A percentile compares a stretch with the other conserved stretches of the same genome.
These are phyloP conservation scores for Bretschneidera sinensis DNA, from an alignment of 345 rosid genomes.

Conservation along the genomic window DNA sequence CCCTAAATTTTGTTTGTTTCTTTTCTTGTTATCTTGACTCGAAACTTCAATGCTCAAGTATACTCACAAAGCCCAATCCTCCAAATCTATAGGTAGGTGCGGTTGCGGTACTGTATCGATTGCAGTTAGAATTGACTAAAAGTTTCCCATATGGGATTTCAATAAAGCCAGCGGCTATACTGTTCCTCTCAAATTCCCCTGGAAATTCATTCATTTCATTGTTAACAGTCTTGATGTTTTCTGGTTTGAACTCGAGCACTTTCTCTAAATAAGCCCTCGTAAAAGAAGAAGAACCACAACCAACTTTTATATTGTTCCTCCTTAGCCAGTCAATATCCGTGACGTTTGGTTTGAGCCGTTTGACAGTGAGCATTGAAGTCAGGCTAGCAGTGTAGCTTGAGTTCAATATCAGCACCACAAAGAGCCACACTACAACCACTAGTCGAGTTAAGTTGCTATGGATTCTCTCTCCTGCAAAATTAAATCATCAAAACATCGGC, in stretches of 20 bases:
- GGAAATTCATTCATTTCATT: conserved; percentile 19
- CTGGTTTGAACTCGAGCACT: conserved; percentile 22
- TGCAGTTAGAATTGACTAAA: conserved; percentile 35
- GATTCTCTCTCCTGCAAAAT: conserved; percentile 41
- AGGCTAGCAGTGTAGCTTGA: conserved; percentile 61
- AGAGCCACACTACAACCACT: conserved; percentile 52
- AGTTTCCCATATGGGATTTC: conserved; percentile 48
- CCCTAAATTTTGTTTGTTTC: no score
- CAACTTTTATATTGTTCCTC: conserved; percentile 27
- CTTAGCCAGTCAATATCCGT: conserved; percentile 30
- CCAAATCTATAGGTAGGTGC: conserved; percentile 34
- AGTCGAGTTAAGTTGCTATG: conserved; percentile 32
- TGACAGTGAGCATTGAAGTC: conserved; percentile 49
- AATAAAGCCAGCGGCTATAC: conserved; percentile 42
- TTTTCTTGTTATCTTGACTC: no score
- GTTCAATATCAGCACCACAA: conserved; percentile 44
- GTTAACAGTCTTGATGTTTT: conserved; percentile 16
- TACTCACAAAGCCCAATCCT: conserved; percentile 57
- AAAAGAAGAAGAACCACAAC: conserved; percentile 46
- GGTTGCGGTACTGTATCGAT: conserved; percentile 20
- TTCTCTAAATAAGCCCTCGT: conserved; percentile 28
- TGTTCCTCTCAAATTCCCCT: conserved; percentile 17
- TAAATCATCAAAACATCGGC: no score
- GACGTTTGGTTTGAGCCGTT: conserved; percentile 27
- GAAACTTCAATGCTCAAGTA: no score